Evolutionary conservation across 2,329 filamentous ascomycete genomes (phyloP).

Genomic region (Pestalotiopsis sp.): DNA sequence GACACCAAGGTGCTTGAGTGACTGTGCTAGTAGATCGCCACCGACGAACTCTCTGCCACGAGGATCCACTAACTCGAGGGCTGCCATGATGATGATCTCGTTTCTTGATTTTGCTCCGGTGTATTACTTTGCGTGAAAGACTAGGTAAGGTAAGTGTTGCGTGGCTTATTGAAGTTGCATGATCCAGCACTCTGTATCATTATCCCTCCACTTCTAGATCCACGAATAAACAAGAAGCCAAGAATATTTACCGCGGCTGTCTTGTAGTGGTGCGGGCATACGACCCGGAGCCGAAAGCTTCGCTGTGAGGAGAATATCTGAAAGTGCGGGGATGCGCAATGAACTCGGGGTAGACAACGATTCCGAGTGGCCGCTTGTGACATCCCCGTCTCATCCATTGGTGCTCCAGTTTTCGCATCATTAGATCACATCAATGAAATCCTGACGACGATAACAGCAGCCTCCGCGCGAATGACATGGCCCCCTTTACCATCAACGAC

Average conservation of each 20-base stretch:
- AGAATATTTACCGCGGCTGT: not conserved
- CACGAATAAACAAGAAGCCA: not conserved
- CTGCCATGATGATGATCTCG: not conserved
- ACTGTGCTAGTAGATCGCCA: slow-evolving; percentile 49
- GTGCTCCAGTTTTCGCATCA: not conserved
- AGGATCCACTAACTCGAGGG: slow-evolving; percentile 5
- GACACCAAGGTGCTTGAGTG: slow-evolving; percentile 41
- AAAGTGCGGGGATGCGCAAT: not conserved
- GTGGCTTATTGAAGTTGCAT: no score
- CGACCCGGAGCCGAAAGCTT: not conserved
- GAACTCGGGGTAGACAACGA: not conserved
- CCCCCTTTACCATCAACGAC: not conserved
- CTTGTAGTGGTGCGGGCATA: not conserved
- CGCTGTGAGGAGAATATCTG: not conserved
- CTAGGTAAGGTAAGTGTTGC: not conserved
- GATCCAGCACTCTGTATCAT: no score
- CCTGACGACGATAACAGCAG: not conserved
- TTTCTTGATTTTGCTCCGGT: not conserved
- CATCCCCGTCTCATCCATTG: not conserved
- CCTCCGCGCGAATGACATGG: not conserved
- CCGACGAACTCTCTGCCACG: slow-evolving; percentile 40
- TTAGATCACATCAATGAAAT: not conserved
- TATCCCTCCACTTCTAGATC: not conserved
- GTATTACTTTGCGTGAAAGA: not conserved
- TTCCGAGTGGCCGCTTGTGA: not conserved